These are phyloP conservation scores for Dioscorea alata DNA, from an alignment of 106 monocot genomes.

Conservation along the genomic window DNA sequence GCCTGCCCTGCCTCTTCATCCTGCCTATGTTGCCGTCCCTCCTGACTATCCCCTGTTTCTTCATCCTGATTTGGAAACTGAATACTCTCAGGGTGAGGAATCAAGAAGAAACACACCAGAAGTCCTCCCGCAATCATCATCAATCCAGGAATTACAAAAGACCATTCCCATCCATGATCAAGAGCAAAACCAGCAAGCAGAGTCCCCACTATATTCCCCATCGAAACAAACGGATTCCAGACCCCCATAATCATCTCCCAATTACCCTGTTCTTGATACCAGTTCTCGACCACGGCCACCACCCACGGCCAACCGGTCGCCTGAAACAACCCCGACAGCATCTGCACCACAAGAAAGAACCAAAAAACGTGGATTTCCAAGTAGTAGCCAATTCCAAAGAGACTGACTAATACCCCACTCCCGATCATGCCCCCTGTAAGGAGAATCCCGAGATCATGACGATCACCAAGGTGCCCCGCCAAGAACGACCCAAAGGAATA, in stretches of 20 bases:
- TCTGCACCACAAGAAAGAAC: constrained; percentile 67
- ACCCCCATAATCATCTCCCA: constrained; percentile 94
- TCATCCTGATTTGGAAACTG: constrained; percentile 14
- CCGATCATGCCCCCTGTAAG: constrained; percentile 75
- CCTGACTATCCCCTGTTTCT: too few species aligned
- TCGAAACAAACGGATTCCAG: constrained; percentile 88
- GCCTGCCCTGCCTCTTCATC: too few species aligned
- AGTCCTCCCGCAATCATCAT: constrained; percentile 50
- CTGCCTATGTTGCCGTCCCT: background rate
- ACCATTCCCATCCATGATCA: constrained; percentile 91
- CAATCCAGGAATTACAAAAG: constrained; percentile 64
- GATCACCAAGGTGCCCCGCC: constrained; percentile 79
- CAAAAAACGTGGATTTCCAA: constrained; percentile 81
- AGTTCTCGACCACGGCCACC: constrained; percentile 81
- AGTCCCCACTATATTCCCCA: constrained; percentile 79
- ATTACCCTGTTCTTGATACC: constrained; percentile 79
- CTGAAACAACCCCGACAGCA: constrained; percentile 80
- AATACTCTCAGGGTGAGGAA: constrained; percentile 54
- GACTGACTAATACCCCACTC: constrained; percentile 64
- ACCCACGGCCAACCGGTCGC: constrained; percentile 92
- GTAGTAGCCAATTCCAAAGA: constrained; percentile 84
- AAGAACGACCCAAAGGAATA: constrained; percentile 90
- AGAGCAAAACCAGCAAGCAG: constrained; percentile 63
- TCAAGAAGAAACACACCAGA: constrained; percentile 66
- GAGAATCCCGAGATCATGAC: constrained; percentile 58